phyloP scores from a whole-genome alignment of 2,329 filamentous ascomycete species.

The Ascochyta fabae region DNA sequence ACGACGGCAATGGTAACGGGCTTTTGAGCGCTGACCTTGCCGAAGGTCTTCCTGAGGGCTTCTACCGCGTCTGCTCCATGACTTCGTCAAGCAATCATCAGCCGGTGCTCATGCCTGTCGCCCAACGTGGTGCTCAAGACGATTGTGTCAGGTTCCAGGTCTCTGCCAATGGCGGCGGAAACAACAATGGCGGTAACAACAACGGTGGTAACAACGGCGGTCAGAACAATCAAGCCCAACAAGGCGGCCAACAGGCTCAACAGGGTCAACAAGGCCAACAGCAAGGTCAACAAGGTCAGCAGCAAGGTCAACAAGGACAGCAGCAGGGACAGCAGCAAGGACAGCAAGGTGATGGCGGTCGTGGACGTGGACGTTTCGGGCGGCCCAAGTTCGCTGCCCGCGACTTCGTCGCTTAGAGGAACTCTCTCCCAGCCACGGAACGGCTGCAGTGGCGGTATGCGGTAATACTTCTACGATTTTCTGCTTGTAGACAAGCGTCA shows the following conservation, averaged over 20 bases:
- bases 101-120: conserved; percentile 64
- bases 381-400: conserved; percentile 41
- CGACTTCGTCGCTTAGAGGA: conserved; percentile 40
- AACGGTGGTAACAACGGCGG: conserved; percentile 4
- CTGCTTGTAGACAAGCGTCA: conserved; percentile 32
- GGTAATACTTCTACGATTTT: conserved; percentile 38
- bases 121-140: conserved; percentile 61
- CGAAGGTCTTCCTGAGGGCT: conserved; percentile 56
- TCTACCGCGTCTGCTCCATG: conserved; percentile 62
- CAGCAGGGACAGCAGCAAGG: conserved; percentile 22
- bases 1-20: conserved; percentile 57
- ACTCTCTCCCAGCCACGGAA: neutral
- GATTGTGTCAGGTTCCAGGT: conserved; percentile 61
- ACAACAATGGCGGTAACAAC: conserved; percentile 11
- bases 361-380: conserved; percentile 32
- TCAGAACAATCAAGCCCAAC: neutral
- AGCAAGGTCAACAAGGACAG: conserved; percentile 23
- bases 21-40: conserved; percentile 54
- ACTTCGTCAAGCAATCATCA: conserved; percentile 61
- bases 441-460: conserved; percentile 20
- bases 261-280: conserved; percentile 12
- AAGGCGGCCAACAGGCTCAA: conserved; percentile 7
- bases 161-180: conserved; percentile 10
- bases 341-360: conserved; percentile 19
- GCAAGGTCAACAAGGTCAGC: conserved; percentile 21